These are phyloP conservation scores for Pleochaeta shiraiana DNA, from an alignment of 2,329 filamentous ascomycete species.

Conservation along the genomic window DNA sequence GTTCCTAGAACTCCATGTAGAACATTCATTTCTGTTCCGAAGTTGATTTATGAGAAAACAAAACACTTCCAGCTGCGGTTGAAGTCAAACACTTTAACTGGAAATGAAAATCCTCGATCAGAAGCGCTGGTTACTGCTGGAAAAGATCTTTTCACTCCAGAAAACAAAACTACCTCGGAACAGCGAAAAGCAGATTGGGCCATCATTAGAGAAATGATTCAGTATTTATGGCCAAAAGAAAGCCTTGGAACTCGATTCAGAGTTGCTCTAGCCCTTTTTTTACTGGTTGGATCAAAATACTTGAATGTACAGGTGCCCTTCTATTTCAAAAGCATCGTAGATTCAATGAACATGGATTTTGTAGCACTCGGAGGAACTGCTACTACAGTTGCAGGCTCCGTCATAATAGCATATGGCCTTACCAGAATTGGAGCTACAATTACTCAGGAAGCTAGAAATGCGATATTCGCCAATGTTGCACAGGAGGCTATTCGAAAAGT, in stretches of 20 bases:
- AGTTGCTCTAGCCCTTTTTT: slow-evolving; percentile 60
- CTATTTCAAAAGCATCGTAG: slow-evolving; percentile 97
- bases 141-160: slow-evolving; percentile 36
- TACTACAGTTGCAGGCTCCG: slow-evolving; percentile 68
- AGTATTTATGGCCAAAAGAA: slow-evolving; percentile 90
- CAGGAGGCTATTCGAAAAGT: slow-evolving; percentile 91
- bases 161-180: slow-evolving; percentile 53
- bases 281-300: slow-evolving; percentile 79
- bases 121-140: neutral
- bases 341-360: slow-evolving; percentile 94
- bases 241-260: slow-evolving; percentile 63
- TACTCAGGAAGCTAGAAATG: slow-evolving; percentile 87
- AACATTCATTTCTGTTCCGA: no score
- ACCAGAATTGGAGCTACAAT: slow-evolving; percentile 74
- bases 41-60: no score
- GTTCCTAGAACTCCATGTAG: no score
- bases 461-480: slow-evolving; percentile 88
- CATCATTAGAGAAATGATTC: slow-evolving; percentile 94
- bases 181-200: slow-evolving; percentile 96
- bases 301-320: slow-evolving; percentile 97
- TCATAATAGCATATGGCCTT: slow-evolving; percentile 83
- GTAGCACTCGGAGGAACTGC: slow-evolving; percentile 71
- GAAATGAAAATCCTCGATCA: no score
- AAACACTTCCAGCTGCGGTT: no score
- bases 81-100: no score